Conservation (phyloP, 495 filamentous ascomycete genomes). For the Aspergillus egyptiacus region DNA sequence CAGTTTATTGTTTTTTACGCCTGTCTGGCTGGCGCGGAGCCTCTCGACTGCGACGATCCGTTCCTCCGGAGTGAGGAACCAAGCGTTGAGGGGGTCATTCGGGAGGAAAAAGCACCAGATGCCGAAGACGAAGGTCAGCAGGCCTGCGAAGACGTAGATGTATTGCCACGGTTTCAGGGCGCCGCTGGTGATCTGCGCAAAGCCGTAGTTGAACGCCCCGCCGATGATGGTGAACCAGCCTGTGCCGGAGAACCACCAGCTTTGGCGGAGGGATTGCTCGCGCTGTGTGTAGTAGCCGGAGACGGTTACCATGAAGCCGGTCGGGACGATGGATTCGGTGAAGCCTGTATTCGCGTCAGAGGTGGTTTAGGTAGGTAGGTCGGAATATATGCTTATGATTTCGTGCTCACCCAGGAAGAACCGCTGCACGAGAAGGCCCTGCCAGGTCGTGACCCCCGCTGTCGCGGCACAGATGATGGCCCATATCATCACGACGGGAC, state of each 20-base stretch:
- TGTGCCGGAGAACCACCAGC: conserved; percentile 64
- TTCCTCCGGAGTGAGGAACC: conserved; percentile 48
- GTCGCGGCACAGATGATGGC: conserved; percentile 61
- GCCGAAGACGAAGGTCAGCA: conserved; percentile 59
- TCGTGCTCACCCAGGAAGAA: conserved; percentile 57
- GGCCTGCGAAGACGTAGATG: conserved; percentile 61
- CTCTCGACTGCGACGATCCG: conserved; percentile 50
- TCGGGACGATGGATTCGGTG: conserved; percentile 61
- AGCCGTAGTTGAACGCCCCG: conserved; percentile 61
- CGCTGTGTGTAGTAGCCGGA: conserved; percentile 61
- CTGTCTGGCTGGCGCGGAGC: conserved; percentile 46
- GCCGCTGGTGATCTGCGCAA: conserved; percentile 56
- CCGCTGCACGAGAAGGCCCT: conserved; percentile 61
- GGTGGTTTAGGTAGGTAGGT: too few relatives aligned
- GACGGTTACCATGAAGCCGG: conserved; percentile 62
- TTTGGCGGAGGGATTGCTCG: conserved; percentile 61
- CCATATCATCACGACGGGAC: conserved; percentile 61
- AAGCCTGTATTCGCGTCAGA: conserved; percentile 50
- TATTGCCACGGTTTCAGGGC: conserved; percentile 58
- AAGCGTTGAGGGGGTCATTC: conserved; percentile 47
- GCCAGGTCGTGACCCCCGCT: conserved; percentile 57
- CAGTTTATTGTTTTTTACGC: conserved; percentile 47
- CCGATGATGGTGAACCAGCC: conserved; percentile 66
- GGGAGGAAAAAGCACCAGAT: conserved; percentile 54
- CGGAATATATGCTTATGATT: too few relatives aligned